phyloP scores from a whole-genome alignment of 371 early-diverging fungal genomes.

The Saksenaea vasiformis region DNA sequence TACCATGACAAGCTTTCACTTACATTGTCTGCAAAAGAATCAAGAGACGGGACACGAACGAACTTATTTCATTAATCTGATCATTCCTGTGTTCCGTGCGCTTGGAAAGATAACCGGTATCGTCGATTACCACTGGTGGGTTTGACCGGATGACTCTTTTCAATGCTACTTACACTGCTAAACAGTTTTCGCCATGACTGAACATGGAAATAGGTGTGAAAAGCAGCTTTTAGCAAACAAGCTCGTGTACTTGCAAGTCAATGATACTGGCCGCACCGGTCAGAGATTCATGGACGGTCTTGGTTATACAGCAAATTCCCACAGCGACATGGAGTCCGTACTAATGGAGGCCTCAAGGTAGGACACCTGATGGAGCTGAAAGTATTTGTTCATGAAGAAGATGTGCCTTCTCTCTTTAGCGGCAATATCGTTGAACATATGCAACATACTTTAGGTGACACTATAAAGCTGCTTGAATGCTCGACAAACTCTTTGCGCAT shows the following conservation, averaged over 20 bases:
- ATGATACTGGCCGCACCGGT: neutral
- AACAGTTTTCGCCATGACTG: no score
- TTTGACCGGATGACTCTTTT: no score
- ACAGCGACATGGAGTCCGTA: neutral
- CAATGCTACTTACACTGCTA: no score
- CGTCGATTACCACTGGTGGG: neutral
- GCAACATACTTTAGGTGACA: neutral
- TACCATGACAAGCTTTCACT: neutral
- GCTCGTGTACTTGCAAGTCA: neutral
- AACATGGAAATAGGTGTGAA: neutral
- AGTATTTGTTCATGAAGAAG: neutral
- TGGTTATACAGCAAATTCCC: neutral
- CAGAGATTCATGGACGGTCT: neutral
- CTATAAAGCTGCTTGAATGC: neutral
- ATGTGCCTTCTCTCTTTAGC: neutral
- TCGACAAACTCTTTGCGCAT: neutral
- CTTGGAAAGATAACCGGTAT: neutral
- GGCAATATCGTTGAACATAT: neutral
- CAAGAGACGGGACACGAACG: neutral
- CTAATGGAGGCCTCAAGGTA: slow-evolving; percentile 1
- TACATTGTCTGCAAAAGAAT: neutral
- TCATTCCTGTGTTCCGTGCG: neutral
- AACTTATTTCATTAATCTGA: neutral
- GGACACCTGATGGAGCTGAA: neutral
- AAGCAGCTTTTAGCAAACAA: neutral